Conservation (phyloP, 1,284 basidiomycete genomes). For the Agroathelia rolfsii region DNA sequence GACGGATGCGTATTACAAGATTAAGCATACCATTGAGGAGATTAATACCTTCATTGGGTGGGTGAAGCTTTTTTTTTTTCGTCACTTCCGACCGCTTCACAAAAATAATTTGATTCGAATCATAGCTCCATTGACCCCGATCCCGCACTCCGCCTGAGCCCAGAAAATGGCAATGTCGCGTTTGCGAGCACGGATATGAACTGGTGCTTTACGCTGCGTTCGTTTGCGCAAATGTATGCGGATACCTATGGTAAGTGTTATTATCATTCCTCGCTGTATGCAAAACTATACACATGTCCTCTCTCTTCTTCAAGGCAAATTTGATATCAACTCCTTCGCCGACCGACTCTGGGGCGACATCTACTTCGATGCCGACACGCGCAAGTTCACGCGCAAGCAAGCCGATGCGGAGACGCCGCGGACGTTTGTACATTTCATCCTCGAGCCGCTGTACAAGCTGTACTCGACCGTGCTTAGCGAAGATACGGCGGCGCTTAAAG, state of each 20-base stretch:
- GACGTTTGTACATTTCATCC: slow-evolving; percentile 92
- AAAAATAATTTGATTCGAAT: slow-evolving; percentile 1
- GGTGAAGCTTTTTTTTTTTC: slow-evolving; percentile 13
- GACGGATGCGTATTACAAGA: slow-evolving; percentile 95
- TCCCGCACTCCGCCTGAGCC: slow-evolving; percentile 80
- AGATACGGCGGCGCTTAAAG: slow-evolving; percentile 76
- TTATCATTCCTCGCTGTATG: slow-evolving; percentile 1
- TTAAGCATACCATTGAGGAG: slow-evolving; percentile 98
- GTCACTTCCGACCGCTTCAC: too few species aligned
- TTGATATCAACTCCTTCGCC: slow-evolving; percentile 66
- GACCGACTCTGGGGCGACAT: slow-evolving; percentile 97
- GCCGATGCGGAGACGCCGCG: slow-evolving; percentile 75
- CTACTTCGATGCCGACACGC: slow-evolving; percentile 76
- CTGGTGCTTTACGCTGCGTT: slow-evolving; percentile 93
- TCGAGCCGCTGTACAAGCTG: slow-evolving; percentile 96
- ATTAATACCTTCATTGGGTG: slow-evolving; percentile 93
- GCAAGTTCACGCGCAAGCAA: slow-evolving; percentile 85
- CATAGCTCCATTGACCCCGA: slow-evolving; percentile 78
- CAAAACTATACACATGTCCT: too few species aligned
- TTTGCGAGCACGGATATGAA: slow-evolving; percentile 96
- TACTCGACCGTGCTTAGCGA: slow-evolving; percentile 93
- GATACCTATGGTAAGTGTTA: slow-evolving; percentile 70
- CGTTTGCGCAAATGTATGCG: slow-evolving; percentile 95
- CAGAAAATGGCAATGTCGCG: slow-evolving; percentile 93
- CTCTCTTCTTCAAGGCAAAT: slow-evolving; percentile 29